Evolutionary conservation across 192 early-diverging fungal species (phyloP).

Genomic region (Entomortierella beljakovae): DNA sequence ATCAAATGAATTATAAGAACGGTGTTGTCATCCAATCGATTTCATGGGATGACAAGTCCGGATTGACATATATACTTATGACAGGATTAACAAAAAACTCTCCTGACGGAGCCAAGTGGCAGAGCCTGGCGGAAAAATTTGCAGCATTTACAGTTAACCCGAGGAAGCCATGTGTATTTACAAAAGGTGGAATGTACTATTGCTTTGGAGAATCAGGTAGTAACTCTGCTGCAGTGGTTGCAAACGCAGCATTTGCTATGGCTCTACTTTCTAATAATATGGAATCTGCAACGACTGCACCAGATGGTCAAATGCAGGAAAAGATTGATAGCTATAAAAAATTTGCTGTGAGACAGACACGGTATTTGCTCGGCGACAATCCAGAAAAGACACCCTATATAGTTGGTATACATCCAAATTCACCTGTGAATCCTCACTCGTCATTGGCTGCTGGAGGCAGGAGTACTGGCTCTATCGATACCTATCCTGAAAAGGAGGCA

Average conservation of each 20-base stretch:
- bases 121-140: constrained; percentile 43
- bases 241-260: constrained; percentile 49
- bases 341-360: constrained; percentile 57
- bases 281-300: constrained; percentile 2
- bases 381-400: constrained; percentile 66
- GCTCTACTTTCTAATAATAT: constrained; percentile 52
- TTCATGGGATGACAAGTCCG: constrained; percentile 66
- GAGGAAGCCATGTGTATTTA: constrained; percentile 35
- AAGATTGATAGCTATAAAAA: constrained; percentile 25
- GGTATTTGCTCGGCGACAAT: constrained; percentile 68
- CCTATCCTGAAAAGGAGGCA: constrained; percentile 42
- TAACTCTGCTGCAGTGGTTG: constrained; percentile 40
- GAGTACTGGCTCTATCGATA: constrained; percentile 48
- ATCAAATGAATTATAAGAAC: constrained; percentile 49
- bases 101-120: constrained; percentile 43
- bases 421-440: constrained; percentile 68
- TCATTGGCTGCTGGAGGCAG: constrained; percentile 65
- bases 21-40: constrained; percentile 31
- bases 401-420: constrained; percentile 67
- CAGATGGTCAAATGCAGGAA: too few relatives aligned
- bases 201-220: constrained; percentile 38
- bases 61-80: constrained; percentile 59
- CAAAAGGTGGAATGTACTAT: constrained; percentile 60
- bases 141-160: constrained; percentile 48
- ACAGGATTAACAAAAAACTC: constrained; percentile 46